Conservation (phyloP, 2,329 filamentous ascomycete species). For the Magnaporthiopsis incrustans region DNA sequence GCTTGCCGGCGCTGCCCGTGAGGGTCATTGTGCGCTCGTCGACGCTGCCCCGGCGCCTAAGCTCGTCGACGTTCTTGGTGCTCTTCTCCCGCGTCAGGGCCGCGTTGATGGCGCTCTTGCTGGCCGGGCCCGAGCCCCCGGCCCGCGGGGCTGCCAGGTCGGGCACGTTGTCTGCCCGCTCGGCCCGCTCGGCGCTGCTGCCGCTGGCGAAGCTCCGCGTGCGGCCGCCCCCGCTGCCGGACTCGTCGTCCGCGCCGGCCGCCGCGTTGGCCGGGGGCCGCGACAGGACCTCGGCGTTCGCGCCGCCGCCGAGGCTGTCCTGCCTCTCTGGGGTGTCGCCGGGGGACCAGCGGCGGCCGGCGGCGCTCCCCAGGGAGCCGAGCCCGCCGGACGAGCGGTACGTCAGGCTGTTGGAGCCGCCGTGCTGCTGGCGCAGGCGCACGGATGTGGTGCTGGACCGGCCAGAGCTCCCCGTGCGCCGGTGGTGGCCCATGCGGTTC, state of each 20-base stretch:
- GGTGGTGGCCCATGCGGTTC: conserved; percentile 48
- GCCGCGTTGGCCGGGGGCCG: conserved; percentile 22
- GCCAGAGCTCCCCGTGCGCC: conserved; percentile 66
- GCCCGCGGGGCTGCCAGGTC: conserved; percentile 46
- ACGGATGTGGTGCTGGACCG: conserved; percentile 57
- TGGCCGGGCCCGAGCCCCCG: conserved; percentile 33
- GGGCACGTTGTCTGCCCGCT: conserved; percentile 52
- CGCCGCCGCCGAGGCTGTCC: conserved; percentile 35
- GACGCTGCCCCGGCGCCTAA: conserved; percentile 70
- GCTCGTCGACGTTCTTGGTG: conserved; percentile 60
- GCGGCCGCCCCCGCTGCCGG: conserved; percentile 38
- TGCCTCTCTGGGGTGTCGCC: conserved; percentile 47
- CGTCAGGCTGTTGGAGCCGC: conserved; percentile 24
- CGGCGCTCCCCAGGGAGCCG: conserved; percentile 23
- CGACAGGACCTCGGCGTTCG: conserved; percentile 23
- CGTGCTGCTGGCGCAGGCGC: conserved; percentile 21
- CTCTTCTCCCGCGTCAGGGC: conserved; percentile 56
- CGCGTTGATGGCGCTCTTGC: conserved; percentile 46
- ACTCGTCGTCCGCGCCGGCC: conserved; percentile 25
- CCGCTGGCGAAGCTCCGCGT: conserved; percentile 45
- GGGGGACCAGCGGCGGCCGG: conserved; percentile 40
- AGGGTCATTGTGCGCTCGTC: conserved; percentile 76
- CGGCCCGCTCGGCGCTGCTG: conserved; percentile 51
- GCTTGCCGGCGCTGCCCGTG: conserved; percentile 47
- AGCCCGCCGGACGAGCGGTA: conserved; percentile 45